Evolutionary conservation across 2,329 filamentous ascomycete species (phyloP), one percentile per base, ranked within the genome.

Genomic region (Pseudopithomyces maydicus): DNA sequence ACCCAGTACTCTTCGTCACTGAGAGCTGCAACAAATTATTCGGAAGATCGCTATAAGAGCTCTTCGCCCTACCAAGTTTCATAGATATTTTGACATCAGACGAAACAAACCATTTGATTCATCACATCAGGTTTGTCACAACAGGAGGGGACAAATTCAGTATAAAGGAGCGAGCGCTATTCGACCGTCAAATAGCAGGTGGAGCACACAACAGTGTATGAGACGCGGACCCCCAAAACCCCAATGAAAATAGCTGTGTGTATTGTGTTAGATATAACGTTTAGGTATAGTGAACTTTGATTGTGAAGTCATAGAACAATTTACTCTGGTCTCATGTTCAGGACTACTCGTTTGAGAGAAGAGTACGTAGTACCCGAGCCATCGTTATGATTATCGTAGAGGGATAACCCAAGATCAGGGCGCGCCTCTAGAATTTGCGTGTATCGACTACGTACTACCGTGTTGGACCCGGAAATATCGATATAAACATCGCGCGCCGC

Each of bases 361-460:
- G 72, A 74, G 54, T 61, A 74, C n/a, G 67, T 64, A 10, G 62
- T 63, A 11, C 73, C 72, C 1, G 76, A 77, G 19, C 72, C 73
- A 52, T 78, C 76, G 14, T 59, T 69, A 53, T 79, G 76, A 17
- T 67, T 59, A 47, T 79, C 77, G 55, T 79, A 78, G n/a, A 65
- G 55, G 0, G 75, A 74, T 19, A 77, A 65, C 12, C 77, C 77
- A 3, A 78, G 65, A 54, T 78, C 76, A 3, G 55, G 55, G 20
- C 76, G 73, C 12, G 49, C 38, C 38, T 52, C 49, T 32, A 52
- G 26, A 22, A 52, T 43, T 22, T 39, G 49, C 26, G 35, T 44
- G 29, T 52, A 38, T 22, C 23, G 36, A 44, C 49, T 39, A 6
- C 69, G 61, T 15, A 57, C 59, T 35, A 76, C 62, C 10, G 66